Percentiles rank a stretch among this genome's conserved stretches.
Conservation (phyloP, 768 basidiomycete species). For the Paxillus rubicundulus region DNA sequence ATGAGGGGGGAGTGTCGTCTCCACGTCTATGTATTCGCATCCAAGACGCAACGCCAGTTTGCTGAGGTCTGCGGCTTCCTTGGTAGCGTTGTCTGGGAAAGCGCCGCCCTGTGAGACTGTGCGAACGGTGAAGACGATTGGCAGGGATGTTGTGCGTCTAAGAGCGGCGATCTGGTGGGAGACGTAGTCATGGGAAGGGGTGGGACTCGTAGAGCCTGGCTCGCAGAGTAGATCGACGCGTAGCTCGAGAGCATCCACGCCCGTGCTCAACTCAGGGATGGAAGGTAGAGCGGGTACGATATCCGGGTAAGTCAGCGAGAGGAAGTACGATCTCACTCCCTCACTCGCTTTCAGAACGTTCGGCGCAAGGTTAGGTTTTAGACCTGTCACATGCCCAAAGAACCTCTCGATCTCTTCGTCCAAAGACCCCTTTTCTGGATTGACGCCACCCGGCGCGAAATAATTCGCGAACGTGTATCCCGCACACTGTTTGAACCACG, state of each 20-base stretch:
- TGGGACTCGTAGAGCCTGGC: conserved; percentile 44
- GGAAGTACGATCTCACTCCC: conserved; percentile 81
- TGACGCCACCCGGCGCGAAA: conserved; percentile 36
- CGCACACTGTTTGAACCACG: conserved; percentile 83
- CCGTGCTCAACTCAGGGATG: conserved; percentile 72
- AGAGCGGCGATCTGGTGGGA: conserved; percentile 76
- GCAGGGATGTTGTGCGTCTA: conserved; percentile 72
- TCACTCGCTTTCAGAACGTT: conserved; percentile 39
- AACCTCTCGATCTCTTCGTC: conserved; percentile 71
- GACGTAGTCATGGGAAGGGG: conserved; percentile 73
- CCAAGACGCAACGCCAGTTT: conserved; percentile 76
- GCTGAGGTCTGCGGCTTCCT: conserved; percentile 73
- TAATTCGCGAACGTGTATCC: conserved; percentile 83
- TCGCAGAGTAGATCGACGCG: conserved; percentile 84
- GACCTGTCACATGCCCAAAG: conserved; percentile 84
- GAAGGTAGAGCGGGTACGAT: conserved; percentile 62
- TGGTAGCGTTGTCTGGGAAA: conserved; percentile 76
- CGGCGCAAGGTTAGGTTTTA: conserved; percentile 58
- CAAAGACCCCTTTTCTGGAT: conserved; percentile 31
- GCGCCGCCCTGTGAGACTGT: conserved; percentile 87
- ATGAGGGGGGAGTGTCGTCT: conserved; percentile 70
- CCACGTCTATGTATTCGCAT: conserved; percentile 92
- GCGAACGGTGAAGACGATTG: conserved; percentile 90
- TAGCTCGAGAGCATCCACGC: conserved; percentile 92
- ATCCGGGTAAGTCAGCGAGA: conserved; percentile 91